phyloP scores from a whole-genome alignment of 805 yeast species.

The Pichia manshurica region DNA sequence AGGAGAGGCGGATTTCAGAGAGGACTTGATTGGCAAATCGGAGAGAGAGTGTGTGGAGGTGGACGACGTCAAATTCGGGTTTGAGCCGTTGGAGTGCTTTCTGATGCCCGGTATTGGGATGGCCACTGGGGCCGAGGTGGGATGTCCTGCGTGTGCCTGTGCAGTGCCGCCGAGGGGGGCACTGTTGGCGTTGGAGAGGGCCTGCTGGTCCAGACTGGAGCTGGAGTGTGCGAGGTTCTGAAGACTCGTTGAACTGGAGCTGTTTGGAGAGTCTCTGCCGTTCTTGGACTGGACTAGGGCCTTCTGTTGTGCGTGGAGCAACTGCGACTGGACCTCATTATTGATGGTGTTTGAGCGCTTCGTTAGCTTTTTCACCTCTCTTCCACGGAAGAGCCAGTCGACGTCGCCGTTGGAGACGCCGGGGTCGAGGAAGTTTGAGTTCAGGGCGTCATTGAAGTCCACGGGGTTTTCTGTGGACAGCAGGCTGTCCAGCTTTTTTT shows the following conservation, averaged over 20 bases:
- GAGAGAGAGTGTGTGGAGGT: not conserved
- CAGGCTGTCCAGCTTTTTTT: not conserved
- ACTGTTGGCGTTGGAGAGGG: no score
- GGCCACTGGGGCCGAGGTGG: not conserved
- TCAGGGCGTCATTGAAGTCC: not conserved
- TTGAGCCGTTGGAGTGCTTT: not conserved
- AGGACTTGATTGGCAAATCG: constrained; percentile 9
- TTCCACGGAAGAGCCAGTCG: constrained; percentile 82
- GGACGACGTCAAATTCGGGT: no score
- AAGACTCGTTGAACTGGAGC: constrained; percentile 6
- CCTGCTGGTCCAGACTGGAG: not conserved
- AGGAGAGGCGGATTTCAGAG: constrained; percentile 10
- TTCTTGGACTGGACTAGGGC: constrained; percentile 15
- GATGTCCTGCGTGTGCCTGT: constrained; percentile 2
- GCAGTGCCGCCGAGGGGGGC: constrained; percentile 1
- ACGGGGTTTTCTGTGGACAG: not conserved
- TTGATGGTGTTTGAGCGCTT: constrained; percentile 34
- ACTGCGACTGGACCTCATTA: constrained; percentile 29
- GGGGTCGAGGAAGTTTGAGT: constrained; percentile 19
- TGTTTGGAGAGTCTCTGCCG: not conserved
- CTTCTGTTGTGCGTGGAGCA: constrained; percentile 26
- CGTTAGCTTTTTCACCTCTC: constrained; percentile 49
- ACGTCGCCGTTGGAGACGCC: constrained; percentile 73
- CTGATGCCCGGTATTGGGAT: not conserved
- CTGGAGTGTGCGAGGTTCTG: not conserved